Conservation (phyloP, 2,329 filamentous ascomycete species). For the Penicillium janthinellum region DNA sequence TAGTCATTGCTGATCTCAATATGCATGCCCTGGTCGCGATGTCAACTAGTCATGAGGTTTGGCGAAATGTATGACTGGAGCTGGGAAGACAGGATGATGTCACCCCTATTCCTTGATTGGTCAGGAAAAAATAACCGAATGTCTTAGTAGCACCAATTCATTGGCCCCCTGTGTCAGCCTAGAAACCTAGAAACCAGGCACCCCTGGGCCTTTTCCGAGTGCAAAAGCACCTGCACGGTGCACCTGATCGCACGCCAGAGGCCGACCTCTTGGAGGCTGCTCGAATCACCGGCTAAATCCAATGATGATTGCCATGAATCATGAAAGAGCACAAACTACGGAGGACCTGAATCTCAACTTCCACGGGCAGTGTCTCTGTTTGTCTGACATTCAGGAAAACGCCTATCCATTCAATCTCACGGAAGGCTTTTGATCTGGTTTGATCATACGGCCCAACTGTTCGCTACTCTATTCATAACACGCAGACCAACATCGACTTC, state of each 20-base stretch:
- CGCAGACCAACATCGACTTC: no score
- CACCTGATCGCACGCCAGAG: not conserved
- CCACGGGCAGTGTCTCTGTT: no score
- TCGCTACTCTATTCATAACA: no score
- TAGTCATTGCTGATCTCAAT: not conserved
- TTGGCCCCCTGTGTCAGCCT: not conserved
- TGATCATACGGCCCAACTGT: not conserved
- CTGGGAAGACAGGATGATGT: not conserved
- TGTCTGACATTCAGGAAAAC: no score
- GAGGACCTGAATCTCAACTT: no score
- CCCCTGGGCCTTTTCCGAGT: no score
- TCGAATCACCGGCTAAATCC: not conserved
- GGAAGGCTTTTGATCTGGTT: not conserved
- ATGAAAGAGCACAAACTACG: not conserved
- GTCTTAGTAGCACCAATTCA: not conserved
- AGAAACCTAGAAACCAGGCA: no score
- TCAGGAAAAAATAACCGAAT: conserved; percentile 6
- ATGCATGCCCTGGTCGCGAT: not conserved
- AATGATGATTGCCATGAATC: not conserved
- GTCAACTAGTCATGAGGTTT: not conserved
- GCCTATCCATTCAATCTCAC: not conserved
- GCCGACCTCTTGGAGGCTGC: not conserved
- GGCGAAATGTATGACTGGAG: not conserved
- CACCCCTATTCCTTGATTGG: not conserved
- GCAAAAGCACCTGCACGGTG: no score